Conservation (phyloP, 495 filamentous ascomycete species). For the Annulohypoxylon stygium region DNA sequence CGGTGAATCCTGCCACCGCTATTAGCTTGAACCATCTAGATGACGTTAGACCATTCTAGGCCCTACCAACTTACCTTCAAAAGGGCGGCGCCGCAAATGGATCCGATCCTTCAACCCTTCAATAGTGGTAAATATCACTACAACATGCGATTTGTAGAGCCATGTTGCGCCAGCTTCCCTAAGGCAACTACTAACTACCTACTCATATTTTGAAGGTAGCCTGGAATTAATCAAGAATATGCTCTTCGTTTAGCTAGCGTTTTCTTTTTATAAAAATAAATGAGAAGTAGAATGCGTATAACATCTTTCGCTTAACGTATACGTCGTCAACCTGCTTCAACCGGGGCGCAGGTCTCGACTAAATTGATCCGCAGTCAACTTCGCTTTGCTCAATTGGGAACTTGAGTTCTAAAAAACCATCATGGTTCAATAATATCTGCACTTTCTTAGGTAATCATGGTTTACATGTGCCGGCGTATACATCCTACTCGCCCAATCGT, state of each 20-base stretch:
- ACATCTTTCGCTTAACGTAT: neutral
- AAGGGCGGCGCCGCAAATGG: neutral
- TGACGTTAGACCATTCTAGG: constrained; percentile 8
- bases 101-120: constrained; percentile 33
- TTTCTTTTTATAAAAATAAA: constrained; percentile 3
- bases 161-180: neutral
- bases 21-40: constrained; percentile 31
- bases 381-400: constrained; percentile 20
- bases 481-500: neutral
- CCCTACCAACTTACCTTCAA: neutral
- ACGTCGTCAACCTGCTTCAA: constrained; percentile 2
- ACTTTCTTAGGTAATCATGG: neutral
- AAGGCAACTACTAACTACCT: neutral
- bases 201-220: neutral
- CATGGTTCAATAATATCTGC: neutral
- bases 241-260: neutral
- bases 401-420: neutral
- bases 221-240: constrained; percentile 1
- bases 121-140: constrained; percentile 25
- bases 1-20: constrained; percentile 4
- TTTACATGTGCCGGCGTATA: constrained; percentile 12
- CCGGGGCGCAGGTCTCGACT: constrained; percentile 31
- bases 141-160: constrained; percentile 11
- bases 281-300: neutral
- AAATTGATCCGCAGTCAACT: constrained; percentile 17